phyloP scores from a whole-genome alignment of 2,329 filamentous ascomycete genomes.

The Fusarium acutatum region DNA sequence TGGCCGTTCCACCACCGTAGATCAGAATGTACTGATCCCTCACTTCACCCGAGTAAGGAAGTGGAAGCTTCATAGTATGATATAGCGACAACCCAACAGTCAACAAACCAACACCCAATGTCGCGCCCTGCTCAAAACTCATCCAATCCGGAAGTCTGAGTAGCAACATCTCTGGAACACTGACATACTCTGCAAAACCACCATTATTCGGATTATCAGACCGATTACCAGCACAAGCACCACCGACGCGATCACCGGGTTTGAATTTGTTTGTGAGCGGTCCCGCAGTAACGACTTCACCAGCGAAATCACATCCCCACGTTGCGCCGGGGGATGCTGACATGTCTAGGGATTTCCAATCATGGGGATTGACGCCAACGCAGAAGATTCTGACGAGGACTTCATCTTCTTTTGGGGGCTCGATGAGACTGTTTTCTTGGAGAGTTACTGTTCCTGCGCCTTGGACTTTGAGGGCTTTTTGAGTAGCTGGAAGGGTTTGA shows the following conservation, averaged over 20 bases:
- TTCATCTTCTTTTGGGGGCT: conserved; percentile 3
- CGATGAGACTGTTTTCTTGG: not conserved
- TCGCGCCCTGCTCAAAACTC: conserved; percentile 14
- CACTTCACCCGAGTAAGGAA: not conserved
- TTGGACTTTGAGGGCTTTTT: not conserved
- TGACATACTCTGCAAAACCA: not conserved
- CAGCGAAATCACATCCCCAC: conserved; percentile 29
- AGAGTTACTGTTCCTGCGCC: not conserved
- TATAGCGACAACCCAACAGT: not conserved
- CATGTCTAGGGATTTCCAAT: conserved; percentile 32
- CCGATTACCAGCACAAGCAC: not conserved
- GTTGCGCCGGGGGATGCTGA: conserved; percentile 27
- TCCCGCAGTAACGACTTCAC: conserved; percentile 6
- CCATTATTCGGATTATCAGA: not conserved
- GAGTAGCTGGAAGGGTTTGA: not conserved
- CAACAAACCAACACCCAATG: conserved; percentile 3
- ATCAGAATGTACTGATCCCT: not conserved
- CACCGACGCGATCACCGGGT: not conserved
- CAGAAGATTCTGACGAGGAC: conserved; percentile 16
- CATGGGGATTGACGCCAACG: conserved; percentile 30
- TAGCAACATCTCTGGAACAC: conserved; percentile 9
- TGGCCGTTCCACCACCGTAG: conserved; percentile 1
- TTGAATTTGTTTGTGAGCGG: not conserved
- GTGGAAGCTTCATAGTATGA: not conserved
- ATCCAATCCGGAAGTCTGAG: not conserved